Base-by-base conservation (phyloP, 352 stramenopile species). In the Globisporangium paroecandrum region DNA sequence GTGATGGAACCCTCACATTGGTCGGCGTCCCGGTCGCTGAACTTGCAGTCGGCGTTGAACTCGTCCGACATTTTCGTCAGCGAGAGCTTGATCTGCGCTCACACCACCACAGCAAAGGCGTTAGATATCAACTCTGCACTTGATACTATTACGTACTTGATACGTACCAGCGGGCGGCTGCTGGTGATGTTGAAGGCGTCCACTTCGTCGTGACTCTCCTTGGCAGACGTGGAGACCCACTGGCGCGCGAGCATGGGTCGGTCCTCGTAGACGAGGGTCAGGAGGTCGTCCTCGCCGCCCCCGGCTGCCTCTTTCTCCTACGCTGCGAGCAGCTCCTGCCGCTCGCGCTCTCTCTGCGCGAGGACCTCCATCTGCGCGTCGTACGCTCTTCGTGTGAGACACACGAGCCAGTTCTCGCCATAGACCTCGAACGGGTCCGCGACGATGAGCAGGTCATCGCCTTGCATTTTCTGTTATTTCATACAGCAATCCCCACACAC, bases 381-480 rank as follows among this genome's bases (percentile, higher is more conserved):
- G 61, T 85, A 87, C 0, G 81, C 84, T 46, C 71, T 80, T 20
- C 80, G 75, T 15, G 81, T 91, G n/a, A 95, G 70, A 53, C 82
- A 92, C 10, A 95, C 66, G 69, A 93, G 66, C 85, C 85, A 95
- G 72, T 95, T 95, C 59, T 95, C 85, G n/a, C 87, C 87, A 62
- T 91, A 95, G 20, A 77, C 82, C 71, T 93, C 85, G 43, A 71
- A 82, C 27, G 82, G 83, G 62, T 95, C 87, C 0, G 85, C 85
- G 22, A 93, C 71, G 60, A 95, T 88, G 27, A 95, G 77, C 22
- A 95, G 64, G 57, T 93, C 83, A 47, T 90, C 80, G 24, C 85
- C 73, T 65, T 88, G 74, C 62, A 90, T 69, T 73, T 91, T 92
- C 72, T 82, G 47, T 32, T 81, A 51, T 32, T n/a, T 9, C 5